Conservation (phyloP, 164 flowering plant species). For the Aristolochia contorta region DNA sequence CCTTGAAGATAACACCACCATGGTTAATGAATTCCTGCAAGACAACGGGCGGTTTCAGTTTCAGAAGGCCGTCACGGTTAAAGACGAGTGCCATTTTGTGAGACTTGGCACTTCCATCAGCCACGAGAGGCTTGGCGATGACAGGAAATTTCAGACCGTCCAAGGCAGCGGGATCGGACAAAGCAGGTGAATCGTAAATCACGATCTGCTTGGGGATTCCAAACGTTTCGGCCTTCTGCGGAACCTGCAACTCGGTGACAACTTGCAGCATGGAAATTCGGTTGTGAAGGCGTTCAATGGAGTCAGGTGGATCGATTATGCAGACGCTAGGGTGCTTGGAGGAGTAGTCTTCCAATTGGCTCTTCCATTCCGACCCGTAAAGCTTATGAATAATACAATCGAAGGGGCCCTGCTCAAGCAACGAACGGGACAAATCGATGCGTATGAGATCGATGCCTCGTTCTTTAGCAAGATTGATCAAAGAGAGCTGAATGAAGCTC, state of each 20-base stretch:
- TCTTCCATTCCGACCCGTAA: slow-evolving; percentile 25
- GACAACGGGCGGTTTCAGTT: slow-evolving; percentile 56
- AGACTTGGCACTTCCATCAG: slow-evolving; percentile 75
- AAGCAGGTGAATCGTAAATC: slow-evolving; percentile 26
- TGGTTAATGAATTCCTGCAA: slow-evolving; percentile 84
- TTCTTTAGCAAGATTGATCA: slow-evolving; percentile 20
- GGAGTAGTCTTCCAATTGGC: slow-evolving; percentile 19
- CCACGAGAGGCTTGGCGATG: slow-evolving; percentile 78
- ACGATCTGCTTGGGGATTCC: slow-evolving; percentile 79
- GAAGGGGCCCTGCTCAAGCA: slow-evolving; percentile 36
- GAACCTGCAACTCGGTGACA: slow-evolving; percentile 41
- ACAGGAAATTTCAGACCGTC: slow-evolving; percentile 54
- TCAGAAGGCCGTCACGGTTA: slow-evolving; percentile 39
- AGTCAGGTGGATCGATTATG: slow-evolving; percentile 26
- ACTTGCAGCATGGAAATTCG: slow-evolving; percentile 69
- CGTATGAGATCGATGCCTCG: slow-evolving; percentile 31
- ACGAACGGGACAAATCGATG: slow-evolving; percentile 21
- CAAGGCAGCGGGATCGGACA: slow-evolving; percentile 22
- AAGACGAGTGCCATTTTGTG: slow-evolving; percentile 73
- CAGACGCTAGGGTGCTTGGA: slow-evolving; percentile 16
- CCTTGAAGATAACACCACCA: slow-evolving; percentile 86
- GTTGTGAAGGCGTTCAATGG: slow-evolving; percentile 37
- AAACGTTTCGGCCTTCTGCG: slow-evolving; percentile 25
- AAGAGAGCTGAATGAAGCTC: slow-evolving; percentile 31
- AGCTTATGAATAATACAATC: slow-evolving; percentile 37